Evolutionary conservation across 2,329 filamentous ascomycete species (phyloP), one percentile per base, ranked within the genome.

Genomic region (Aspergillus sclerotialis): DNA sequence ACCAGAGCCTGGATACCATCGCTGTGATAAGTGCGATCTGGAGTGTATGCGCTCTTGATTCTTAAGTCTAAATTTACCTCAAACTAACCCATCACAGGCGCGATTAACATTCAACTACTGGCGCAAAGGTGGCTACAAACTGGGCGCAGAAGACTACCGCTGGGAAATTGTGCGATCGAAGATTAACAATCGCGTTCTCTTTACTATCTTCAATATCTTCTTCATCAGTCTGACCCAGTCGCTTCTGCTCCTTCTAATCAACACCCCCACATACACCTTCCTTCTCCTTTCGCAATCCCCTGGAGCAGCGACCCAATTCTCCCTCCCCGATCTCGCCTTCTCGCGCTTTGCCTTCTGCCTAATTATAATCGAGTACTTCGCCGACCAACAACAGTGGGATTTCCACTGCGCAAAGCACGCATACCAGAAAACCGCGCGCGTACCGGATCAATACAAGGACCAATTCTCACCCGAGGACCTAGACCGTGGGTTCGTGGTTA

Each of bases 31-130:
- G 79, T 32, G 62, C 74, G 1, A 49, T 89, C 7, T 98, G 92
- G 92, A 85, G 83, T 61, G 84, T 88, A 67, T 62, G 82, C 15
- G 4, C 19, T 7, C 24, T 5, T 13, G 0, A 7, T 31, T 31
- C 13, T 21, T 15, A 30, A 28, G 16, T n/a, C n/a, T n/a, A 24
- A 8, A n/a, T 28, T 27, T 8, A 21, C 33, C 33, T 38, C 14
- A 33, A 14, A 33, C 52, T 56, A 30, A 61, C 40, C 17, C 18
- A 30, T 11, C 31, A 13, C 46, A 88, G 84, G 58, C 67, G 38
- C 83, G 92, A 8, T 68, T 98, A 62, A 96, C 90, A 3, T 96
- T 77, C 70, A 98, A 98, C 65, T 98, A 95, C 67, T 94, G 84
- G 81, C 82, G 92, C 38, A 94, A 86, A 60, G 92, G 92, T 25